These are phyloP conservation scores for Pistacia integerrima DNA, from an alignment of 345 rosid genomes.

Conservation along the genomic window DNA sequence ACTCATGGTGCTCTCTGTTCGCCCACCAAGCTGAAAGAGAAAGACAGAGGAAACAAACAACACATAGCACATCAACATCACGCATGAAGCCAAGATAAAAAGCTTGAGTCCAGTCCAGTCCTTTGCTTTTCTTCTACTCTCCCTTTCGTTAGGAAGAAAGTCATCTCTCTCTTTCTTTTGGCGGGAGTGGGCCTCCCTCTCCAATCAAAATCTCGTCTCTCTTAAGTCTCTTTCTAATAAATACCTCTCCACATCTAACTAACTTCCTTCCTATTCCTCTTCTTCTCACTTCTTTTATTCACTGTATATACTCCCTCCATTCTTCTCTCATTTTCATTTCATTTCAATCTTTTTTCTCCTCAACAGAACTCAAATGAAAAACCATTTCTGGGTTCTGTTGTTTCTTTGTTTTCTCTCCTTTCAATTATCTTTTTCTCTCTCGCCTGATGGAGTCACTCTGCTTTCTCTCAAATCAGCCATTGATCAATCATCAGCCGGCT, in stretches of 20 bases:
- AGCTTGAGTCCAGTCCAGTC: neutral
- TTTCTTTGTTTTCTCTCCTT: slow-evolving; percentile 22
- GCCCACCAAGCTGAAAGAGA: neutral
- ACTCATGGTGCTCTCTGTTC: neutral
- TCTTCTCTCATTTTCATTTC: slow-evolving; percentile 8
- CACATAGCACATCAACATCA: slow-evolving; percentile 3
- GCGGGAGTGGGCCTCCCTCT: slow-evolving; percentile 54
- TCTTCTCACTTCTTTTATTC: neutral
- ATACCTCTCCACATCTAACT: slow-evolving; percentile 26
- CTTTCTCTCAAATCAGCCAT: slow-evolving; percentile 92
- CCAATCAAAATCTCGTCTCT: slow-evolving; percentile 56
- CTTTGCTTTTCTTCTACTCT: slow-evolving; percentile 28
- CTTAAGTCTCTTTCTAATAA: slow-evolving; percentile 52
- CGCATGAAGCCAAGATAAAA: neutral
- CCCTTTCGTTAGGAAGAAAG: neutral
- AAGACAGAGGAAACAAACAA: neutral
- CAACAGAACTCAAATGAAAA: slow-evolving; percentile 5
- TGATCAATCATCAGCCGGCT: slow-evolving; percentile 38
- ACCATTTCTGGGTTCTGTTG: slow-evolving; percentile 13
- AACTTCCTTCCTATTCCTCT: neutral
- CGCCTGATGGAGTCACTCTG: slow-evolving; percentile 88
- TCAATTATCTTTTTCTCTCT: slow-evolving; percentile 40
- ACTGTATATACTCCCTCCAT: neutral
- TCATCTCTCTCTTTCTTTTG: slow-evolving; percentile 16
- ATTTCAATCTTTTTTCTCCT: neutral